These are phyloP conservation scores for Aspergillus sp. DNA, from an alignment of 2,329 filamentous ascomycete genomes.

Conservation along the genomic window DNA sequence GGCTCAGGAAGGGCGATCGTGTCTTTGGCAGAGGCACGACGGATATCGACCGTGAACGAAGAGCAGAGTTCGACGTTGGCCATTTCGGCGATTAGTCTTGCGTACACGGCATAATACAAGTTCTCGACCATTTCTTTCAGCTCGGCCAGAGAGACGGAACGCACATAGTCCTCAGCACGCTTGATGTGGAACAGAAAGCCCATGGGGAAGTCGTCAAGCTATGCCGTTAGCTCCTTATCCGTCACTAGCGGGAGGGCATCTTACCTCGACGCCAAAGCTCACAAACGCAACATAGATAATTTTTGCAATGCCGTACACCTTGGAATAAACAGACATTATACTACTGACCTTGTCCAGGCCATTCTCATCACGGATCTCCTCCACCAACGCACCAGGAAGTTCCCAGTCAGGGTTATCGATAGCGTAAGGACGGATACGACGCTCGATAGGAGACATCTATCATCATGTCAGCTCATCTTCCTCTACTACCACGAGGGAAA, in stretches of 20 bases:
- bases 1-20: constrained; percentile 25
- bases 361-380: constrained; percentile 14
- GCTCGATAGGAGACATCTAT: constrained; percentile 13
- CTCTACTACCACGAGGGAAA: not conserved
- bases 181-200: constrained; percentile 26
- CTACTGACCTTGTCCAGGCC: constrained; percentile 16
- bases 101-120: constrained; percentile 32
- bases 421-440: constrained; percentile 22
- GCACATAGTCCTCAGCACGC: constrained; percentile 23
- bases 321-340: constrained; percentile 25
- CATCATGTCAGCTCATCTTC: not conserved
- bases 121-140: constrained; percentile 31
- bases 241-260: not conserved
- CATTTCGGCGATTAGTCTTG: constrained; percentile 32
- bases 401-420: constrained; percentile 27
- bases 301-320: constrained; percentile 32
- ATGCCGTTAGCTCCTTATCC: constrained; percentile 1
- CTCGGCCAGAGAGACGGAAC: constrained; percentile 17
- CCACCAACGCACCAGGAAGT: constrained; percentile 8
- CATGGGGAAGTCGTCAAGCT: constrained; percentile 26
- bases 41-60: constrained; percentile 20
- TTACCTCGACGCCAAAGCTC: constrained; percentile 30
- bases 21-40: constrained; percentile 10
- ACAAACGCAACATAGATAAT: constrained; percentile 25
- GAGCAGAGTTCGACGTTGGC: constrained; percentile 29